phyloP scores from a whole-genome alignment of 306 rosid genomes.

The Fragaria nilgerrensis region DNA sequence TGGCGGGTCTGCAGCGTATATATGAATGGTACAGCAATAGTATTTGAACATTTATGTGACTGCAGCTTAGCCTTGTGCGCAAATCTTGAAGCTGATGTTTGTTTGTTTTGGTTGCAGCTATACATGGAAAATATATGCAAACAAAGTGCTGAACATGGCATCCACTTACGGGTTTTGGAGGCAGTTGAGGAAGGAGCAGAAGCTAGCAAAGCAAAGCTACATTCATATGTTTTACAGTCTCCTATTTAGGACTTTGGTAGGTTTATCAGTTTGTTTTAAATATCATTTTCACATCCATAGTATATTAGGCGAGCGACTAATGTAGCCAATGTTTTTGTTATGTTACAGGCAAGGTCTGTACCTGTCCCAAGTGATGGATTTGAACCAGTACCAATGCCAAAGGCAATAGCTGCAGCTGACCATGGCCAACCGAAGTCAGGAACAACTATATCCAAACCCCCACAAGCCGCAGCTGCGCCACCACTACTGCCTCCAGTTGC shows the following conservation, averaged over 20 bases:
- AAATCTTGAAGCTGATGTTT: neutral
- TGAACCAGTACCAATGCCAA: constrained; percentile 9
- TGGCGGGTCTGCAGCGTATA: constrained; percentile 69
- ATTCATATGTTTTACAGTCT: constrained; percentile 76
- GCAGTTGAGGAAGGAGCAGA: constrained; percentile 63
- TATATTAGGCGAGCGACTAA: neutral
- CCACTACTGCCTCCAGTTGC: constrained; percentile 3
- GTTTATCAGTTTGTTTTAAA: constrained; percentile 8
- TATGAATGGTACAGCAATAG: constrained; percentile 53
- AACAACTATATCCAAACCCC: constrained; percentile 10
- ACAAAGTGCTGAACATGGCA: constrained; percentile 78
- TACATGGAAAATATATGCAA: constrained; percentile 97
- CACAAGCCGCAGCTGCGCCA: constrained; percentile 20
- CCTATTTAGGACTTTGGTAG: constrained; percentile 67
- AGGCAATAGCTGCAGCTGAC: constrained; percentile 9
- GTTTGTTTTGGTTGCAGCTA: constrained; percentile 46
- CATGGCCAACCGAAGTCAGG: constrained; percentile 22
- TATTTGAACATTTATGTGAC: neutral
- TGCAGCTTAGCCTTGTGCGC: neutral
- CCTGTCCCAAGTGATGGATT: constrained; percentile 53
- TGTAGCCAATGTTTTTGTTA: neutral
- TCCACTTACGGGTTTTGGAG: constrained; percentile 87
- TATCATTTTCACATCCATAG: neutral
- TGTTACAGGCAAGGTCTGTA: constrained; percentile 53
- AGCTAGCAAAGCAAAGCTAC: constrained; percentile 75